Evolutionary conservation across 2,329 filamentous ascomycete genomes (phyloP).

Genomic region (Arachnopeziza araneosa): DNA sequence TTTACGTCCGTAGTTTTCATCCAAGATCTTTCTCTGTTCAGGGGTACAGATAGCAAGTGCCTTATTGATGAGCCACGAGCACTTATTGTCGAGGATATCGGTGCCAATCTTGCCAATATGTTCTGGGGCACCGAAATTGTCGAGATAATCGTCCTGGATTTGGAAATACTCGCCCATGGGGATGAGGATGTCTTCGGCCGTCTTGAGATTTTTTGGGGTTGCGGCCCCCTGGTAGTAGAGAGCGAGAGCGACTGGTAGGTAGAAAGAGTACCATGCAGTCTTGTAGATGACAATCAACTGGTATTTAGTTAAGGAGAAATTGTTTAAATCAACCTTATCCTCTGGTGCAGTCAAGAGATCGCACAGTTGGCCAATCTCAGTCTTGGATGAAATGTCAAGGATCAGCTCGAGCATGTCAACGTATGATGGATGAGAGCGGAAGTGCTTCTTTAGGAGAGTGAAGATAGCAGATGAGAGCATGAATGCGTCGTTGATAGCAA

Average conservation of each 20-base stretch:
- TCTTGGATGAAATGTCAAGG: slow-evolving; percentile 91
- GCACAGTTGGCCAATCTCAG: slow-evolving; percentile 89
- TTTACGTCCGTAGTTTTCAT: slow-evolving; percentile 93
- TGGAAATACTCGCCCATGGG: slow-evolving; percentile 99
- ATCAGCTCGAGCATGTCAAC: slow-evolving; percentile 92
- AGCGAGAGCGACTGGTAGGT: slow-evolving; percentile 89
- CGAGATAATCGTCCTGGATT: slow-evolving; percentile 96
- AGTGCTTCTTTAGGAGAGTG: slow-evolving; percentile 86
- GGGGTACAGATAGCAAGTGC: slow-evolving; percentile 74
- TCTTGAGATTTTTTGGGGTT: slow-evolving; percentile 81
- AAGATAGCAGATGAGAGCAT: slow-evolving; percentile 92
- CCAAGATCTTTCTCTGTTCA: slow-evolving; percentile 81
- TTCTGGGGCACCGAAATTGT: slow-evolving; percentile 90
- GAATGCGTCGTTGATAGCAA: slow-evolving; percentile 98
- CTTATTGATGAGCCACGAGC: slow-evolving; percentile 96
- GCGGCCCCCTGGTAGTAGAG: slow-evolving; percentile 81
- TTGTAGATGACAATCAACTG: slow-evolving; percentile 99
- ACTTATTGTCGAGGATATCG: slow-evolving; percentile 99
- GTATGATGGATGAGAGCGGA: slow-evolving; percentile 81
- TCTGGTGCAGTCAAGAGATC: slow-evolving; percentile 95
- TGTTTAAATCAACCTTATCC: slow-evolving; percentile 85
- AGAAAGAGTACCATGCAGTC: slow-evolving; percentile 99
- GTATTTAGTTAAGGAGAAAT: slow-evolving; percentile 95
- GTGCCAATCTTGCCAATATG: slow-evolving; percentile 98
- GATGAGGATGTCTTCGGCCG: slow-evolving; percentile 86